These are phyloP conservation scores for Chrysoporthe austroafricana DNA, from an alignment of 2,329 filamentous ascomycete species.

Conservation along the genomic window DNA sequence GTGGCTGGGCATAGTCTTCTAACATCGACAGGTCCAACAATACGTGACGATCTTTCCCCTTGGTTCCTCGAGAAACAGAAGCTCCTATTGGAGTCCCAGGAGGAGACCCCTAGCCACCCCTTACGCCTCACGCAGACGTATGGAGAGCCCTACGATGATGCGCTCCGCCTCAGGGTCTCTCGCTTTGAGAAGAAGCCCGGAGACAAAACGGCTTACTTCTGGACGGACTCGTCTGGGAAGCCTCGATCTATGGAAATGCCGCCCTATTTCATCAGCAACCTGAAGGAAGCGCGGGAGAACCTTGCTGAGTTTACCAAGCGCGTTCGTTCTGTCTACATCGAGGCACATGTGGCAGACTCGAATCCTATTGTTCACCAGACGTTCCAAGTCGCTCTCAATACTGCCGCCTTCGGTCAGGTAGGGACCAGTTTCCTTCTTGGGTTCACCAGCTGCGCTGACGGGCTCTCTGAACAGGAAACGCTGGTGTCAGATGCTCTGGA, in stretches of 20 bases:
- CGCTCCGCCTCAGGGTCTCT: background rate
- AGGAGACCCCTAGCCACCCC: background rate
- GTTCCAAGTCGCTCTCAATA: background rate
- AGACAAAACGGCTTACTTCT: background rate
- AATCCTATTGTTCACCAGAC: background rate
- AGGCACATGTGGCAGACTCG: background rate
- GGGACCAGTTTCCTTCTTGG: background rate
- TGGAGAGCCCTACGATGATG: background rate
- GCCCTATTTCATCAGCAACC: background rate
- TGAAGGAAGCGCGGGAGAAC: background rate
- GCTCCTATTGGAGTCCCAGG: background rate
- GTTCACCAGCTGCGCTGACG: background rate
- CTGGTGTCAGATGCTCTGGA: background rate
- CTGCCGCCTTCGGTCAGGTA: background rate
- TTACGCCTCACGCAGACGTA: background rate
- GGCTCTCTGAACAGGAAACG: background rate
- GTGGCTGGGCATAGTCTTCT: background rate
- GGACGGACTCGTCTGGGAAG: background rate
- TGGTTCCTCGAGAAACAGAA: background rate
- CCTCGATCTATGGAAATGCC: conserved; percentile 1
- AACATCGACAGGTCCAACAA: background rate
- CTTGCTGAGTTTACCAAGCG: background rate
- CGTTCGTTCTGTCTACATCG: conserved; percentile 2
- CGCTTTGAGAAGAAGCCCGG: background rate
- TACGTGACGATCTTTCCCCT: background rate